phyloP scores from a whole-genome alignment of 2,329 filamentous ascomycete species.

The Penicillium sp. region DNA sequence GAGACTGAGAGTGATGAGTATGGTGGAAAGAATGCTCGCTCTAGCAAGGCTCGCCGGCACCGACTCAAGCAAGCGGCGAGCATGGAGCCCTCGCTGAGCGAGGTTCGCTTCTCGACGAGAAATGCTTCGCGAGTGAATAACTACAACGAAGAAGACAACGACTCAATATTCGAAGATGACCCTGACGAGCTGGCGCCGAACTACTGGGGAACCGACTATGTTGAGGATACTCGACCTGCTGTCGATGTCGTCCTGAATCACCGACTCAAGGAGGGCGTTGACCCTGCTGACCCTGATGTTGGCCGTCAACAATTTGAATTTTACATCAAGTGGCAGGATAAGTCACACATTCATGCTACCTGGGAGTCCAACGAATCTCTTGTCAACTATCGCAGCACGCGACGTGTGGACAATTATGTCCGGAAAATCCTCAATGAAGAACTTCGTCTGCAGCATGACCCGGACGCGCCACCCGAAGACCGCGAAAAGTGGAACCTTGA shows the following conservation, averaged over 20 bases:
- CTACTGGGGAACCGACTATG: conserved; percentile 59
- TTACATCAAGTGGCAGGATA: conserved; percentile 91
- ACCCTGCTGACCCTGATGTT: conserved; percentile 30
- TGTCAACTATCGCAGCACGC: conserved; percentile 70
- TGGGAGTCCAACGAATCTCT: conserved; percentile 81
- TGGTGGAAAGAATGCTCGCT: conserved; percentile 65
- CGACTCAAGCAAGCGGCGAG: conserved; percentile 61
- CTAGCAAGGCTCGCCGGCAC: conserved; percentile 68
- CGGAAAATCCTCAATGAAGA: conserved; percentile 75
- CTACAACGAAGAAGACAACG: conserved; percentile 63
- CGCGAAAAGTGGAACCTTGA: conserved; percentile 94
- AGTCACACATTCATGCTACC: conserved; percentile 90
- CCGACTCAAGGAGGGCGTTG: conserved; percentile 63
- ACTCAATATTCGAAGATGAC: conserved; percentile 51
- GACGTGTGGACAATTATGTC: conserved; percentile 92
- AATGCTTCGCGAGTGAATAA: conserved; percentile 69
- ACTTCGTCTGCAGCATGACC: conserved; percentile 67
- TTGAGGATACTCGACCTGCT: conserved; percentile 72
- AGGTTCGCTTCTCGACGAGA: conserved; percentile 87
- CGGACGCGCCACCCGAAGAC: conserved; percentile 72
- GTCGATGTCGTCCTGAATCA: conserved; percentile 91
- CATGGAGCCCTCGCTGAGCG: conserved; percentile 60
- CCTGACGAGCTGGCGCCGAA: conserved; percentile 59
- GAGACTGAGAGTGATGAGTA: conserved; percentile 66
- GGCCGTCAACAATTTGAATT: conserved; percentile 73